Evolutionary conservation across 2,329 filamentous ascomycete genomes (phyloP), one percentile per base, ranked within the genome.

Genomic region (Ophiognomonia clavigignenti-juglandacearum): DNA sequence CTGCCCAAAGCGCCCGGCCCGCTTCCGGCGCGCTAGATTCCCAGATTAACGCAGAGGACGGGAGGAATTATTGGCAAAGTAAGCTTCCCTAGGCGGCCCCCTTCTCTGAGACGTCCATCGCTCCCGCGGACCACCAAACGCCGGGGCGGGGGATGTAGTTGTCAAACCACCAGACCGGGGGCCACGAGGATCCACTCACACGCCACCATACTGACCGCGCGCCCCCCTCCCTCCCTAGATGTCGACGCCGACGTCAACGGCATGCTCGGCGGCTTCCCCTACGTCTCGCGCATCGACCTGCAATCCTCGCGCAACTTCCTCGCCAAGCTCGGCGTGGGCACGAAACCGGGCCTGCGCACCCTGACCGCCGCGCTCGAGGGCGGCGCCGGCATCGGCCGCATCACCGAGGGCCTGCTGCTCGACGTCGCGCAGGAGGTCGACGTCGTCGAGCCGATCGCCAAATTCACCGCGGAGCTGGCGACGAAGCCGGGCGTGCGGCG

Each of bases 381-480:
- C 7, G 69, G 68, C 8, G 68, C 46, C 53, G 82, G 91, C 0
- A 95, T 96, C 48, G 92, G 91, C 0, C 75, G 92, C 35, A 78
- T 96, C 50, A 95, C 89, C 0, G 75, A 85, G 48, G 86, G 86
- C 0, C 74, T 96, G 4, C 72, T 96, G n/a, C 67, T 84, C 23
- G 72, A 80, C 20, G 69, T 92, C 1, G 83, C 85, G n/a, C 70
- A 80, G 14, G 68, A 74, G 3, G 84, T 96, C 6, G 91, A 96
- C 62, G 74, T 95, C 19, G 80, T 96, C 26, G 91, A 96, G 70
- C 92, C 91, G 0, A 80, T 96, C 18, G 71, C 74, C 56, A 89
- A 90, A 61, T 95, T 96, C 65, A 90, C 88, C 1, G 73, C 75
- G 13, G 69, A 72, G 18, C 67, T 95, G 1, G 59, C 66, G 3